Evolutionary conservation across 2,329 filamentous ascomycete species (phyloP).

Genomic region (Aspergillus sp.): DNA sequence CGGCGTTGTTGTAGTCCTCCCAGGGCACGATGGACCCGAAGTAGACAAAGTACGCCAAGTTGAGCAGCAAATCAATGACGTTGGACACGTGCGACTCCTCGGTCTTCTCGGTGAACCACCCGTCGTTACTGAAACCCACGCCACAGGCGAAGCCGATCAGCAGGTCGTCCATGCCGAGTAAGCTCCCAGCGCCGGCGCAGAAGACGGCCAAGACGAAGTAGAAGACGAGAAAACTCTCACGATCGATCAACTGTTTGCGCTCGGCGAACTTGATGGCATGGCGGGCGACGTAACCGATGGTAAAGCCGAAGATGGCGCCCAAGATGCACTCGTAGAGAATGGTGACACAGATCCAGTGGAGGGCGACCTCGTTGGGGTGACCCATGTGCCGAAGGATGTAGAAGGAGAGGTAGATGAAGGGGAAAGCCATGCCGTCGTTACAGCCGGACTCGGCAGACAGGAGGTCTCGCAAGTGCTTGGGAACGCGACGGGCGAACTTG

Average conservation of each 20-base stretch:
- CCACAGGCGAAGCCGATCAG: constrained; percentile 92
- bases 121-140: constrained; percentile 98
- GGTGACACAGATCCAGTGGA: constrained; percentile 85
- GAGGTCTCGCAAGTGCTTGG: constrained; percentile 93
- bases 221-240: constrained; percentile 96
- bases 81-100: constrained; percentile 98
- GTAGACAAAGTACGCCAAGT: constrained; percentile 97
- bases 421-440: constrained; percentile 99
- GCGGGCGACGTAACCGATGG: constrained; percentile 83
- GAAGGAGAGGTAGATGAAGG: constrained; percentile 88
- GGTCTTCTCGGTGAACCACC: constrained; percentile 97
- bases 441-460: constrained; percentile 96
- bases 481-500: constrained; percentile 95
- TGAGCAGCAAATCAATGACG: constrained; percentile 95
- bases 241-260: constrained; percentile 78
- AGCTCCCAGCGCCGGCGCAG: constrained; percentile 87
- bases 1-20: constrained; percentile 77
- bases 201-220: constrained; percentile 97
- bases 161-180: constrained; percentile 88
- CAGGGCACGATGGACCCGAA: constrained; percentile 96
- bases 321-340: constrained; percentile 96
- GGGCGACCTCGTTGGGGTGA: constrained; percentile 65
- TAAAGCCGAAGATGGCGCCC: constrained; percentile 82
- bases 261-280: constrained; percentile 89
- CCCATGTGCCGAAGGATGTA: constrained; percentile 83